These are phyloP conservation scores for Debaryomyces coudertii DNA, from an alignment of 1,139 yeast genomes.

Conservation along the genomic window DNA sequence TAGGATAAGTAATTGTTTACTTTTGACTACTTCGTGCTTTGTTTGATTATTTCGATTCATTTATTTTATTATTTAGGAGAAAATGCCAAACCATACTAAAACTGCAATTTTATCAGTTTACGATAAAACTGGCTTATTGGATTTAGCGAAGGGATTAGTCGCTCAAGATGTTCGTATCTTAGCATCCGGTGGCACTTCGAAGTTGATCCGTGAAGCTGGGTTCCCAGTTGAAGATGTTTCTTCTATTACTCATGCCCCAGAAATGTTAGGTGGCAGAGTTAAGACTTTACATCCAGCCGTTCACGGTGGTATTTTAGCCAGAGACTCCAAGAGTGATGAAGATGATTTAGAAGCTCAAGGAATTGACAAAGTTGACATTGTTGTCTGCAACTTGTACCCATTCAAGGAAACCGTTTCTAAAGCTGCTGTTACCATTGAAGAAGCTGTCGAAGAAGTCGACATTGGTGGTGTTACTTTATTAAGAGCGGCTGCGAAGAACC, in stretches of 20 bases:
- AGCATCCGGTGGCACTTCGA: constrained; percentile 98
- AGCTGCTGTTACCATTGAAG: constrained; percentile 92
- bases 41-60: constrained; percentile 2
- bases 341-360: constrained; percentile 83
- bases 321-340: constrained; percentile 89
- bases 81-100: constrained; percentile 52
- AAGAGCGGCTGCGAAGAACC: constrained; percentile 99
- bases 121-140: constrained; percentile 94
- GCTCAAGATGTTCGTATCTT: constrained; percentile 86
- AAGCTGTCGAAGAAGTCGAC: constrained; percentile 98
- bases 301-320: constrained; percentile 96
- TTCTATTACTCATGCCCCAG: constrained; percentile 95
- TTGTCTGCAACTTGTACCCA: constrained; percentile 96
- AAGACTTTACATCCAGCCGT: constrained; percentile 98
- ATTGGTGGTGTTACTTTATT: constrained; percentile 97
- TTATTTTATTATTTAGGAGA: constrained; percentile 9
- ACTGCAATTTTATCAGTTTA: constrained; percentile 96
- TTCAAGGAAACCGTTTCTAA: constrained; percentile 96
- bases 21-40: neutral
- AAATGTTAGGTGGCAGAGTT: constrained; percentile 98
- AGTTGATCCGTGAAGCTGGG: constrained; percentile 93
- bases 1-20: neutral
- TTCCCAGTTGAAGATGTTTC: constrained; percentile 97
- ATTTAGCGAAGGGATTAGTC: constrained; percentile 91
- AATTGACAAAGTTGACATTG: constrained; percentile 93